phyloP scores from a whole-genome alignment of 306 rosid species.

The Cajanus cajan region DNA sequence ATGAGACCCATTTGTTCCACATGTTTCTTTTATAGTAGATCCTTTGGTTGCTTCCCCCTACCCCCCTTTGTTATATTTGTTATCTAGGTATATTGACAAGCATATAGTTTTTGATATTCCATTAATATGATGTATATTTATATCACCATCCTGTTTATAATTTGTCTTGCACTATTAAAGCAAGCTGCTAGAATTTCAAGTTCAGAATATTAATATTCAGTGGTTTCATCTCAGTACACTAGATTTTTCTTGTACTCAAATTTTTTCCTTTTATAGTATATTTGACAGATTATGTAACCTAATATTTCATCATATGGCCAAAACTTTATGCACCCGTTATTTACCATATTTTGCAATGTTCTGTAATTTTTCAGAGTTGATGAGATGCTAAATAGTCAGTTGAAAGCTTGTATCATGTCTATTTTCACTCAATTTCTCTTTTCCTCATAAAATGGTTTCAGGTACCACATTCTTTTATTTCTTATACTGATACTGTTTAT shows the following conservation, averaged over 20 bases:
- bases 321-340: background rate
- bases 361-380: background rate
- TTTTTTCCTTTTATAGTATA: background rate
- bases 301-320: background rate
- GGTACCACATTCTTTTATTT: background rate
- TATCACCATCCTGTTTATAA: background rate
- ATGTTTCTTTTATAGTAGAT: background rate
- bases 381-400: background rate
- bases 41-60: background rate
- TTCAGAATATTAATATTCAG: background rate
- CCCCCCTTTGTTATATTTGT: background rate
- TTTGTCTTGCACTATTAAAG: background rate
- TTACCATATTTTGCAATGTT: background rate
- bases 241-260: slow-evolving; percentile 1
- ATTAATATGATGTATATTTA: background rate
- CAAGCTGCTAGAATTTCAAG: background rate
- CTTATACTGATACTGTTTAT: slow-evolving; percentile 19
- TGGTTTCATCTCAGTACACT: background rate
- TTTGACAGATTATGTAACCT: background rate
- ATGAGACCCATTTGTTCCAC: background rate
- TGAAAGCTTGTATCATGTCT: background rate
- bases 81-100: background rate
- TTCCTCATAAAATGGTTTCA: background rate
- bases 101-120: slow-evolving; percentile 16
- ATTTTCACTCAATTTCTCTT: background rate